These are phyloP conservation scores for Myxozyma nipponensis DNA, from an alignment of 805 yeast genomes.

Conservation along the genomic window DNA sequence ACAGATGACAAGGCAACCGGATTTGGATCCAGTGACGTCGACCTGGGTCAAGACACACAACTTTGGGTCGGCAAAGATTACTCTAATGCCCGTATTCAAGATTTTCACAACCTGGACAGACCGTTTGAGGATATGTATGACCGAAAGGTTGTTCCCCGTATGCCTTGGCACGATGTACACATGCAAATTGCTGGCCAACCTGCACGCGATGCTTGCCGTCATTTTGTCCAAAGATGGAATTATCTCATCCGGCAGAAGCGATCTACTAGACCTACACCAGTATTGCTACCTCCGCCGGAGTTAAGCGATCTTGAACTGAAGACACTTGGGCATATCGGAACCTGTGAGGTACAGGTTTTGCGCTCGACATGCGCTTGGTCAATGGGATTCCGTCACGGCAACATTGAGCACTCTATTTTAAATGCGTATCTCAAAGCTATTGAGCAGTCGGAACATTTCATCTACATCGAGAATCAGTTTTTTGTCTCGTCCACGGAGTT, in stretches of 20 bases:
- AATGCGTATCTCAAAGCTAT: constrained; percentile 87
- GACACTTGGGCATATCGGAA: constrained; percentile 59
- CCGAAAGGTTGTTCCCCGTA: constrained; percentile 73
- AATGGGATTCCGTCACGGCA: constrained; percentile 60
- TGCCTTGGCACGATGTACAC: constrained; percentile 99
- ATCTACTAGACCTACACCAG: constrained; percentile 90
- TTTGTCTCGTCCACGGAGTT: constrained; percentile 85
- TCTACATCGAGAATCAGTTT: constrained; percentile 94
- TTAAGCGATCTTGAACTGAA: constrained; percentile 67
- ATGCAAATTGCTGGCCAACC: constrained; percentile 93
- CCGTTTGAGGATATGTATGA: constrained; percentile 94
- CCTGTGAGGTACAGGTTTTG: constrained; percentile 86
- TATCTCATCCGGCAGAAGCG: constrained; percentile 86
- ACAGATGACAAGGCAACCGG: constrained; percentile 56
- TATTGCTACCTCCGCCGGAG: constrained; percentile 89
- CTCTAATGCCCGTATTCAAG: constrained; percentile 90
- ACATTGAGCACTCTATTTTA: constrained; percentile 84
- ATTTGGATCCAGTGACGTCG: constrained; percentile 27
- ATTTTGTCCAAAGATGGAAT: constrained; percentile 97
- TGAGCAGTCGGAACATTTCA: constrained; percentile 87
- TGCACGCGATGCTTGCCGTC: constrained; percentile 88
- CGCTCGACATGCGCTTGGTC: constrained; percentile 95
- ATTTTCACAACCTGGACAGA: constrained; percentile 71
- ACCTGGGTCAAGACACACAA: constrained; percentile 49
- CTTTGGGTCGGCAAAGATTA: constrained; percentile 95